Evolutionary conservation across 768 basidiomycete species (phyloP).

Genomic region (Lactarius psammicola): DNA sequence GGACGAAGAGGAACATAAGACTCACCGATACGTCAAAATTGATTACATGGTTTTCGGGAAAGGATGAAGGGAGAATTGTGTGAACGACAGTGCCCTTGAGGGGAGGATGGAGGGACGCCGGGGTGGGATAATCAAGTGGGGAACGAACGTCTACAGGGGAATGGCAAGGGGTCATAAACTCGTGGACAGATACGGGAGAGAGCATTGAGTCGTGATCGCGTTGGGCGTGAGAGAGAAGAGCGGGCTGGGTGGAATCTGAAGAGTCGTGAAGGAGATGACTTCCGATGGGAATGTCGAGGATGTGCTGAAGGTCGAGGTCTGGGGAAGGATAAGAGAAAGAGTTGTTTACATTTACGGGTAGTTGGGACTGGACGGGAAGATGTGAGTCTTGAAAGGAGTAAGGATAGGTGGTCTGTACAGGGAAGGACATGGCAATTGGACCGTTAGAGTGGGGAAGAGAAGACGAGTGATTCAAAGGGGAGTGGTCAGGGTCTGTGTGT

Average conservation of each 20-base stretch:
- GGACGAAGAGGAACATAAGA: constrained; percentile 13
- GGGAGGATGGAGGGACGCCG: constrained; percentile 21
- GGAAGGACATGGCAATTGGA: constrained; percentile 25
- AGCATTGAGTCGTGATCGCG: constrained; percentile 24
- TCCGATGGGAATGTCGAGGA: constrained; percentile 23
- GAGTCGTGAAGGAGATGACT: constrained; percentile 19
- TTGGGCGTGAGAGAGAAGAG: constrained; percentile 21
- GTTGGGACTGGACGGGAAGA: constrained; percentile 17
- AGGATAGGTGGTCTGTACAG: constrained; percentile 24
- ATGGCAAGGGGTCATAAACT: constrained; percentile 28
- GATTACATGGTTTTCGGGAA: constrained; percentile 32
- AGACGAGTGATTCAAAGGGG: constrained; percentile 8
- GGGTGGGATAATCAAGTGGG: constrained; percentile 26
- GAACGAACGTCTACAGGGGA: constrained; percentile 28
- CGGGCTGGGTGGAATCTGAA: constrained; percentile 4
- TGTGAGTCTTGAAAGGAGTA: constrained; percentile 24
- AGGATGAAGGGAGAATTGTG: constrained; percentile 28
- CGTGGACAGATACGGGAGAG: constrained; percentile 26
- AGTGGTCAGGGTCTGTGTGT: constrained; percentile 10
- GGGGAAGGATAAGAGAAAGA: constrained; percentile 24
- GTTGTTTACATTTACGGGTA: background rate
- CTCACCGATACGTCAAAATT: constrained; percentile 29
- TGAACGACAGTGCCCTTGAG: constrained; percentile 21
- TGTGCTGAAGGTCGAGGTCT: constrained; percentile 23
- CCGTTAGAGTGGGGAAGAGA: constrained; percentile 1